These are phyloP conservation scores for Parvularia atlantis DNA, from an alignment of 78 protist genomes.

Conservation along the genomic window DNA sequence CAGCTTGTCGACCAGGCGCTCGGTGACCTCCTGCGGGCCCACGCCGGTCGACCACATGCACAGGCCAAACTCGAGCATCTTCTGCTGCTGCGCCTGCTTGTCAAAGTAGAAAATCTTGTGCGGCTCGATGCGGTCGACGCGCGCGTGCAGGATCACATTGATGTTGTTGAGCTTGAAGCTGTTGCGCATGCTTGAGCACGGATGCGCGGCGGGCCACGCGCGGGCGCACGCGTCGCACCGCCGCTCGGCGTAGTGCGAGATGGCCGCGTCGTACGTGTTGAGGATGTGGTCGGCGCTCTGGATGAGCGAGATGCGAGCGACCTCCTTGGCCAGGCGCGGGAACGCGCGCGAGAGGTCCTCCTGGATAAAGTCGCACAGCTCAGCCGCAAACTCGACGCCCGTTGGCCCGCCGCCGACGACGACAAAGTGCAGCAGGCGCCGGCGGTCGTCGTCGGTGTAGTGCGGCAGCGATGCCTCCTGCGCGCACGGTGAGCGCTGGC, in stretches of 20 bases:
- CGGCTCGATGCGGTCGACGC: too few species aligned
- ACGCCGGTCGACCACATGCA: too few species aligned
- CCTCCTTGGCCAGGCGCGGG: conserved; percentile 2
- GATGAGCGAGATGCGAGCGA: neutral
- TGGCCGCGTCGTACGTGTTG: too few species aligned
- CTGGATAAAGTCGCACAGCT: conserved; percentile 54
- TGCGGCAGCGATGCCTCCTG: neutral
- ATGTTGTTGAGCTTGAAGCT: neutral
- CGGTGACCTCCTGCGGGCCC: too few species aligned
- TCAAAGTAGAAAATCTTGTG: too few species aligned
- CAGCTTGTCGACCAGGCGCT: too few species aligned
- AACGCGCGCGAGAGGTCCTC: conserved; percentile 1
- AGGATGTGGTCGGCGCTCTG: neutral
- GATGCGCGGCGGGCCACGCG: neutral
- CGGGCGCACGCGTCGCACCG: neutral
- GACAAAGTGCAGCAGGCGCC: conserved; percentile 25
- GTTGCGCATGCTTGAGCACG: neutral
- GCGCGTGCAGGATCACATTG: conserved; percentile 16
- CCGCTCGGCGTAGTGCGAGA: too few species aligned
- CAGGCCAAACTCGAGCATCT: too few species aligned
- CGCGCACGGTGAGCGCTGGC: neutral
- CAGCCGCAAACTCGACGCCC: conserved; percentile 55
- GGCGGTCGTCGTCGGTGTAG: neutral
- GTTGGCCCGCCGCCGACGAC: conserved; percentile 85
- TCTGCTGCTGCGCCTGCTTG: too few species aligned